phyloP scores from a whole-genome alignment of 345 rosid genomes.

The Boechera stricta region DNA sequence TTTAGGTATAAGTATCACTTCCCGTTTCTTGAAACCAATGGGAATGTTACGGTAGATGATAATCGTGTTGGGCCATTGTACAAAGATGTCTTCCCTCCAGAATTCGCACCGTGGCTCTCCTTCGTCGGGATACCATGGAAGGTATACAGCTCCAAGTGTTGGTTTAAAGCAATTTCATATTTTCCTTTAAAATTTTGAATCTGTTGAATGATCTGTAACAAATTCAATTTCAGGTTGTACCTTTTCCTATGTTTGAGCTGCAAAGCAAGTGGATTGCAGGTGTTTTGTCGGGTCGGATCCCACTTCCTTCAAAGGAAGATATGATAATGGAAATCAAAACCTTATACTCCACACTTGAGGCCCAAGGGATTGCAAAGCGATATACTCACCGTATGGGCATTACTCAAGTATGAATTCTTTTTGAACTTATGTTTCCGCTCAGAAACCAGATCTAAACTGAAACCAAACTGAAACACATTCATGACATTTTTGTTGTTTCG shows the following conservation, averaged over 20 bases:
- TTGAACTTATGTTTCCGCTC: neutral
- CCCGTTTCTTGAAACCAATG: slow-evolving; percentile 85
- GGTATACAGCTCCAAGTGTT: slow-evolving; percentile 48
- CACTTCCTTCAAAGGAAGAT: slow-evolving; percentile 64
- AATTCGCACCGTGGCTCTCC: slow-evolving; percentile 76
- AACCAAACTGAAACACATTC: neutral
- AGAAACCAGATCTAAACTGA: no score
- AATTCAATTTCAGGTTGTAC: slow-evolving; percentile 51
- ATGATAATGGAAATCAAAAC: slow-evolving; percentile 67
- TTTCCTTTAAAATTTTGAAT: neutral
- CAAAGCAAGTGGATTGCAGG: slow-evolving; percentile 96
- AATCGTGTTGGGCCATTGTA: slow-evolving; percentile 82
- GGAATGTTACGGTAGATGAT: slow-evolving; percentile 71
- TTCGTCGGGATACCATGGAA: slow-evolving; percentile 81
- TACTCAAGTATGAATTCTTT: slow-evolving; percentile 53
- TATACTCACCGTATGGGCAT: slow-evolving; percentile 58
- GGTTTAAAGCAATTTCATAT: slow-evolving; percentile 6
- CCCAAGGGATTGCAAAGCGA: slow-evolving; percentile 62
- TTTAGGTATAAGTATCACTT: slow-evolving; percentile 84
- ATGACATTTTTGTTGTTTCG: neutral
- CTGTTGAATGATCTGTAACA: neutral
- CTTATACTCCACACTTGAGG: slow-evolving; percentile 61
- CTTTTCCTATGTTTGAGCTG: slow-evolving; percentile 67
- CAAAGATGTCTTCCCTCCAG: slow-evolving; percentile 78
- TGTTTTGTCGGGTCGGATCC: slow-evolving; percentile 68